Percentiles rank a stretch among this genome's conserved stretches.
Conservation (phyloP, 1,139 yeast genomes). For the Martiniozyma asiatica region DNA sequence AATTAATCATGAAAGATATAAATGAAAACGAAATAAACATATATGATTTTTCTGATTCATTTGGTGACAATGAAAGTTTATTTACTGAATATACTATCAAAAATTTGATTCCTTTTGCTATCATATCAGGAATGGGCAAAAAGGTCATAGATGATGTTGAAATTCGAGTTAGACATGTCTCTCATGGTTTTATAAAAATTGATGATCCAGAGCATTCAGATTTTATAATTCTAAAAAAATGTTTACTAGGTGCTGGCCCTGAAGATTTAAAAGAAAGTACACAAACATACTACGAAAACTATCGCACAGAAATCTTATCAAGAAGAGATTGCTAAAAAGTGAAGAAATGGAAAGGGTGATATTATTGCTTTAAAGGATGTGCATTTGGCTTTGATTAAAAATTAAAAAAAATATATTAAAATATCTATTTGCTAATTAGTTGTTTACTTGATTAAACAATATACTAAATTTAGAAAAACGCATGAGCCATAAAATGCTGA, state of each 20-base stretch:
- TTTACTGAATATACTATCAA: constrained; percentile 13
- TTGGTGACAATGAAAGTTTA: constrained; percentile 33
- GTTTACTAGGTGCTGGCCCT: constrained; percentile 83
- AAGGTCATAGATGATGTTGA: constrained; percentile 56
- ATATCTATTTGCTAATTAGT: too few relatives aligned
- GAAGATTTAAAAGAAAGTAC: constrained; percentile 94
- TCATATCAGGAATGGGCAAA: constrained; percentile 75
- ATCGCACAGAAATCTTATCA: constrained; percentile 46
- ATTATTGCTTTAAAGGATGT: too few relatives aligned
- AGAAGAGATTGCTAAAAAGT: constrained; percentile 6
- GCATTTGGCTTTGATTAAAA: too few relatives aligned
- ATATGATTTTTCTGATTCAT: constrained; percentile 43
- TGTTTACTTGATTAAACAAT: too few relatives aligned
- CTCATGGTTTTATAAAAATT: constrained; percentile 82
- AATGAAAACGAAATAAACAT: constrained; percentile 69
- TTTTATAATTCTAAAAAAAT: constrained; percentile 80
- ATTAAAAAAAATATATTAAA: too few relatives aligned
- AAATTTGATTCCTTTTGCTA: constrained; percentile 72
- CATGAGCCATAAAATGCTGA: too few relatives aligned
- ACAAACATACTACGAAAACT: constrained; percentile 74
- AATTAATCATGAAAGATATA: constrained; percentile 57
- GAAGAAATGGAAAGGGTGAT: constrained; percentile 6
- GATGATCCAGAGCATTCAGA: constrained; percentile 92
- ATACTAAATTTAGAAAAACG: too few relatives aligned
- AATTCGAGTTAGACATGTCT: constrained; percentile 48